phyloP scores from a whole-genome alignment of 441 rosid species.

The Lepidium campestre region DNA sequence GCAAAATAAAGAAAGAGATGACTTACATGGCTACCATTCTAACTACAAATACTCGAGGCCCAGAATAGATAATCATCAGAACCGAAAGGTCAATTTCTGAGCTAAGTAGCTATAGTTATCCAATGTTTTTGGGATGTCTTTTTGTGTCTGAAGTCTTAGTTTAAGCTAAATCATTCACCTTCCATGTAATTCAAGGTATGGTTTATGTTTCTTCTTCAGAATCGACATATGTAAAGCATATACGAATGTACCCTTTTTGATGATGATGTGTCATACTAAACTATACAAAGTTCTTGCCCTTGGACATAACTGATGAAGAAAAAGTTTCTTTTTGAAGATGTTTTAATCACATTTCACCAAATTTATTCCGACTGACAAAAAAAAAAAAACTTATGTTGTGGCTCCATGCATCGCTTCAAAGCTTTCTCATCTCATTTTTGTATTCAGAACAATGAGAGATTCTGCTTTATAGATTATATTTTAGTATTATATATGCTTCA shows the following conservation, averaged over 20 bases:
- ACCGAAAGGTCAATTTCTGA: conserved; percentile 41
- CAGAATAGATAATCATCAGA: conserved; percentile 28
- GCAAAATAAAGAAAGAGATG: conserved; percentile 34
- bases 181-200: not conserved
- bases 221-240: conserved; percentile 4
- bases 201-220: not conserved
- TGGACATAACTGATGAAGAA: not conserved
- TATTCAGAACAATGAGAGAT: not conserved
- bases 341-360: not conserved
- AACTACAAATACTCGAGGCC: conserved; percentile 39
- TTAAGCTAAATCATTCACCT: not conserved
- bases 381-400: conserved; percentile 13
- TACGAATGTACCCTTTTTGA: not conserved
- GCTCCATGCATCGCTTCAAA: conserved; percentile 23
- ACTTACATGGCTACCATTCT: conserved; percentile 37
- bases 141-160: not conserved
- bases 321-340: conserved; percentile 2
- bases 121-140: not conserved
- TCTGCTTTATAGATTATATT: not conserved
- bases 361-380: conserved; percentile 6
- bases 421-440: conserved; percentile 18
- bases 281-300: not conserved
- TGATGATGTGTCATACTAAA: not conserved
- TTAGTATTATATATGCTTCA: conserved; percentile 23
- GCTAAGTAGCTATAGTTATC: conserved; percentile 21